Base-by-base conservation (phyloP, 345 rosid genomes). In the Euphorbia tirucalli region DNA sequence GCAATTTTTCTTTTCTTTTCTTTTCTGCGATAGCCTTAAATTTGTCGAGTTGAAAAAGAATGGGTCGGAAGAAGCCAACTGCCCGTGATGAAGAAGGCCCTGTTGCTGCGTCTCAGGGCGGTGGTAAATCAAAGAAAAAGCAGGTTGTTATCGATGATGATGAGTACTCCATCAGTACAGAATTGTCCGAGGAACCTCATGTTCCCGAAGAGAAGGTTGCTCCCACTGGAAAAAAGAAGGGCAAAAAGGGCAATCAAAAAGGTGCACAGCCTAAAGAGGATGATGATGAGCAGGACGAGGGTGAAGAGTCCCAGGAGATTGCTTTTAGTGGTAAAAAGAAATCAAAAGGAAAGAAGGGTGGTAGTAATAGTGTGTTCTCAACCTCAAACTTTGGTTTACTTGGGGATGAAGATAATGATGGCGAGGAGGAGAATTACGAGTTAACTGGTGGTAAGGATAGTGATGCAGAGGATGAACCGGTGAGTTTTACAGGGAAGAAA, bases 61-160 rank as follows among this genome's bases (percentile, higher is more conserved):
- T 90, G 97, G 97, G 93, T 60, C 75, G 85, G 69, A 92, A 90
- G 89, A 92, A 87, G 87, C 79, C 89, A 18, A 78, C 80, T 32
- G 78, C 77, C 0, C 80, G 88, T 1, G 95, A 83, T 6, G 95
- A 88, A 3, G 95, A 87, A 63, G 76, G 35, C 41, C 61, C 69
- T 0, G 31, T 81, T 55, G 81, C 83, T 4, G 74, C 66, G 1
- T 71, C 82, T 49, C 68, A 75, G 39, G 87, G 79, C 1, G 87
- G 86, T 65, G 87, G 76, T 16, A 92, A 88, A 80, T 86, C 91
- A 30, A 92, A 88, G 87, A 93, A 93, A 81, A 93, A 90, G 83
- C 79, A 79, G 3, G 3, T 80, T 14, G 74, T 78, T 72, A 86
- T 93, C 21, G 98, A 93, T 67, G 98, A 90, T 71, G 96, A 90